Base-by-base conservation (phyloP, 768 basidiomycete genomes). In the Kwoniella shandongensis region DNA sequence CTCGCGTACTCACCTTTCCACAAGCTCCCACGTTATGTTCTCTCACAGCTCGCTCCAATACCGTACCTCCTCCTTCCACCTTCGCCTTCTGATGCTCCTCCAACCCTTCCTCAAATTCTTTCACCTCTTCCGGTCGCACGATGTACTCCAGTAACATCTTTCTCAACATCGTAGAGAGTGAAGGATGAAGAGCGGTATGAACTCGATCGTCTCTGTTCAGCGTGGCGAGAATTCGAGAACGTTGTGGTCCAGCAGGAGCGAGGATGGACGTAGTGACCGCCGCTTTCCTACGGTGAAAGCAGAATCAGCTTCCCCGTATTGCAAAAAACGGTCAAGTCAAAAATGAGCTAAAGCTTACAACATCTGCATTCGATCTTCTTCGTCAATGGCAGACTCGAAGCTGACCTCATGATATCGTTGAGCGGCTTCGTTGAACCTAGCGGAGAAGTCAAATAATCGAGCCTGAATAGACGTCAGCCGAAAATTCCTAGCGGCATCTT, bases 61-160 rank as follows among this genome's bases (percentile, higher is more conserved):
- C 93, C 10, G 93, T 98, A 5, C 90, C 86, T 2, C 96, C 94
- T 1, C 92, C 94, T 39, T 87, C 82, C 23, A 83, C 81, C 73
- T 85, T 87, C n/a, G 96, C 96, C 25, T 96, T 83, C 75, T 99
- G 96, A 78, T 99, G 96, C 15, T 88, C 84, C 66, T 88, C 88
- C 50, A 99, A 83, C 2, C 85, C 87, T 41, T 81, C 81, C 75
- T 93, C 90, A 73, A 99, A 99, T 45, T 86, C 86, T 72, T 88
- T 86, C 53, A 98, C 83, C 78, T 99, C 94, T 42, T 83, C 81
- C 1, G 91, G 82, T 41, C 92, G 88, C 47, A 99, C 83, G 73
- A 99, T 97, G 65, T 91, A 92, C 73, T 98, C 96, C 61, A 98
- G 86, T 78, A 96, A 92, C 94, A 98, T 98, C 75, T 97, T 97